Base-by-base conservation (phyloP, 2,329 filamentous ascomycete species). In the Nemania sp. region DNA sequence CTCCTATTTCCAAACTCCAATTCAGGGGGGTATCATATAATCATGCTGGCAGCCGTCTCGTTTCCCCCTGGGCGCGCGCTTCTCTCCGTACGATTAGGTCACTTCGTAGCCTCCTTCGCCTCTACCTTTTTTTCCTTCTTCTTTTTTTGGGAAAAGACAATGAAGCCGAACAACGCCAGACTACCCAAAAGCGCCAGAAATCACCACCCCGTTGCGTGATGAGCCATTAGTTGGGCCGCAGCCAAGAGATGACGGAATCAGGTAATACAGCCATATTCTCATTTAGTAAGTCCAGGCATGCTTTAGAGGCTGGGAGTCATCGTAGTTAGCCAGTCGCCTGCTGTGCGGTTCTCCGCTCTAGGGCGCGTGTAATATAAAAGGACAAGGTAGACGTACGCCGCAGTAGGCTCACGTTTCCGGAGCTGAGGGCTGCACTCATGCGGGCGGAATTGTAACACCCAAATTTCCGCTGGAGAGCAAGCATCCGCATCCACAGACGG, bases 361-460 rank as follows among this genome's bases (percentile, higher is more conserved):
- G 26, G 18, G 29, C 11, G 20, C n/a, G n/a, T n/a, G n/a, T n/a
- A n/a, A n/a, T 27, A 22, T 29, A 18, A 8, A 29, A 18, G 18
- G 32, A 55, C 47, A 24, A 26, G 24, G 45, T 11, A 32, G 4
- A 81, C 82, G 76, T 77, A 86, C 84, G 84, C 79, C 84, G 83
- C 22, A 85, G 69, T 10, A 81, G 61, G 13, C 78, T 81, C 8
- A 79, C 73, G 4, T 83, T 79, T 24, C 80, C 80, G 0, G 81
- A 81, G 49, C 80, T 80, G 15, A 84, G 74, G 0, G 84, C 84
- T 49, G 85, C 78, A 56, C 83, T 82, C 73, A 86, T 84, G 35
- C 84, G 76, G 15, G 83, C 82, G 20, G 83, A 86, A 29, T 82
- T 84, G 70, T 86, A 86, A 75, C 84, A 86, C 5, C 81, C 81